Conservation (phyloP, 2,329 filamentous ascomycete genomes). For the Colletotrichum sp. region DNA sequence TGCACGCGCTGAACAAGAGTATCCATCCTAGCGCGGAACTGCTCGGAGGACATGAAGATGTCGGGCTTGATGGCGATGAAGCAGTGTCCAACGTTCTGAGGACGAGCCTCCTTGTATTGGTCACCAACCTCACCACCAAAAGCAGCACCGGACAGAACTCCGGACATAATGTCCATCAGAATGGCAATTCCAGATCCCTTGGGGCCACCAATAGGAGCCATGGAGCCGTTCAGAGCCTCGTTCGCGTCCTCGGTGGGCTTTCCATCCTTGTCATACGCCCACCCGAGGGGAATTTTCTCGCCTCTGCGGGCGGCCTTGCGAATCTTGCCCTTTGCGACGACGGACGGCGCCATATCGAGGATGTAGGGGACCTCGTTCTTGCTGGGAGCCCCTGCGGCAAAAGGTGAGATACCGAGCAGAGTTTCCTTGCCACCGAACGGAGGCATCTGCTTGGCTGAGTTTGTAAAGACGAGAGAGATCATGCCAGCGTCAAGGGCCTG, state of each 20-base stretch:
- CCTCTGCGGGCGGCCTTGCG: conserved; percentile 71
- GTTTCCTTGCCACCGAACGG: conserved; percentile 72
- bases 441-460: conserved; percentile 74
- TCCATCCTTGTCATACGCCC: conserved; percentile 78
- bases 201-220: conserved; percentile 85
- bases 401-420: conserved; percentile 75
- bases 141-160: conserved; percentile 75
- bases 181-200: conserved; percentile 79
- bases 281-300: conserved; percentile 71
- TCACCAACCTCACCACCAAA: conserved; percentile 79
- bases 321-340: conserved; percentile 73
- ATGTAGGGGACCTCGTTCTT: conserved; percentile 64
- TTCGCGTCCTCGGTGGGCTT: conserved; percentile 71
- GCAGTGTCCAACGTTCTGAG: conserved; percentile 77
- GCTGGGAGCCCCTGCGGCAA: conserved; percentile 77
- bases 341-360: conserved; percentile 74
- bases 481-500: conserved; percentile 75
- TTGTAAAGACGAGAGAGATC: conserved; percentile 74
- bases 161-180: conserved; percentile 91
- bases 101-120: conserved; percentile 73
- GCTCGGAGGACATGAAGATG: conserved; percentile 72
- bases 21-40: conserved; percentile 69
- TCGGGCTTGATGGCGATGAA: conserved; percentile 76
- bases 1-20: conserved; percentile 59
- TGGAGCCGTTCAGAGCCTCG: conserved; percentile 74